phyloP scores from a whole-genome alignment of 2,329 filamentous ascomycete genomes.

The Didymosphaeria variabile region DNA sequence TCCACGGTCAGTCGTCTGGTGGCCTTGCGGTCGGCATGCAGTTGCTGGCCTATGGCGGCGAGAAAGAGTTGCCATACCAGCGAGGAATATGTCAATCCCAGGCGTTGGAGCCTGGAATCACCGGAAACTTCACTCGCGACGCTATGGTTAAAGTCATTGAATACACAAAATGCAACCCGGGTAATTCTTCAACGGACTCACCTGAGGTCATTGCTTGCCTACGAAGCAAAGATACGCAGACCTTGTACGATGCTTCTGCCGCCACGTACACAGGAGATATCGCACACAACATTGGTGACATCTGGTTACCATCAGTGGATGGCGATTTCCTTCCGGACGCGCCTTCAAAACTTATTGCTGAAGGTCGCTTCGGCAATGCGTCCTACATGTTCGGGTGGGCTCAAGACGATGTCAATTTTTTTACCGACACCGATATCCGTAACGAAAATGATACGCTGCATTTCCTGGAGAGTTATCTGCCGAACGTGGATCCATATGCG shows the following conservation, averaged over 20 bases:
- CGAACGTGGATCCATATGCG: slow-evolving; percentile 22
- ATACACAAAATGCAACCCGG: slow-evolving; percentile 55
- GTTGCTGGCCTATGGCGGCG: slow-evolving; percentile 45
- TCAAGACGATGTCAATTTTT: slow-evolving; percentile 57
- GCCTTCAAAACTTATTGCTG: slow-evolving; percentile 53
- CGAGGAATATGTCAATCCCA: slow-evolving; percentile 54
- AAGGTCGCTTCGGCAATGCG: slow-evolving; percentile 55
- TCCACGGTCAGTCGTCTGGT: slow-evolving; percentile 49
- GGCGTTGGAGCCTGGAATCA: slow-evolving; percentile 61
- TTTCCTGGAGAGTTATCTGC: slow-evolving; percentile 54
- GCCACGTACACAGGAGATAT: slow-evolving; percentile 53
- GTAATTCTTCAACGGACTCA: slow-evolving; percentile 47
- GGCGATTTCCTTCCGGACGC: slow-evolving; percentile 60
- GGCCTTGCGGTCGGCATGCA: slow-evolving; percentile 44
- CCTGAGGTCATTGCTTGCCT: slow-evolving; percentile 59
- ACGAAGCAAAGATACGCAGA: slow-evolving; percentile 53
- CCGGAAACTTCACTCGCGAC: slow-evolving; percentile 57
- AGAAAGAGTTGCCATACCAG: slow-evolving; percentile 40
- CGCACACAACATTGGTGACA: slow-evolving; percentile 55
- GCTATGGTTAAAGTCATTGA: slow-evolving; percentile 57
- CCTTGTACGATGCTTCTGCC: slow-evolving; percentile 57
- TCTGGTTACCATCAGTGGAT: slow-evolving; percentile 62
- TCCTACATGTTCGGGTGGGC: slow-evolving; percentile 57
- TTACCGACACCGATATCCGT: slow-evolving; percentile 52
- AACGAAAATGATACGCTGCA: slow-evolving; percentile 51